Evolutionary conservation across 805 yeast species (phyloP), one percentile per base, ranked within the genome.

Genomic region (Candida piceae): DNA sequence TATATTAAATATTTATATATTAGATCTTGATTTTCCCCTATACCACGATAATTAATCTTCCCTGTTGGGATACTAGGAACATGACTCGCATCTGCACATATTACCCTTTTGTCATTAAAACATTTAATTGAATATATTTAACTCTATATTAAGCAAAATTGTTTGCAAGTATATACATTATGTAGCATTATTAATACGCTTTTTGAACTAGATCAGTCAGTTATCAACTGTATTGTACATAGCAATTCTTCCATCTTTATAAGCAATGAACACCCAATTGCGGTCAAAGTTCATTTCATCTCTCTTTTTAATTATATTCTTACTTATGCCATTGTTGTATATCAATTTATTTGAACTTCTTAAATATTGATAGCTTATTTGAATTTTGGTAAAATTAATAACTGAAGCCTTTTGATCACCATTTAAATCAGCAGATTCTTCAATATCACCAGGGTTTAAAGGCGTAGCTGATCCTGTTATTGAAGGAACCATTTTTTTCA

Each of bases 241-340:
- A 1, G 51, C 46, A 15, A 62, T 34, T 22, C 56, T 50, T 7
- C 67, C 66, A 38, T 61, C 64, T 35, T 58, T 56, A 30, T 49
- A 60, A 3, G 57, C 66, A 7, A 58, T 44, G 27, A 55, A 50
- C 22, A 58, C 37, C 62, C 60, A 57, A 16, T 47, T 40, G 9
- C 43, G 37, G 26, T 49, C 51, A 17, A 44, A 39, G 9, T 35
- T 43, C 29, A 36, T 31, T 34, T 59, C 61, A 7, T 58, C 53
- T 21, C 63, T 48, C 19, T 45, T 44, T 23, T 55, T 44, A 3
- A 61, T 49, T 5, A 63, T 49, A 42, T 57, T 58, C 34, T 63
- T 63, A 15, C 56, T 40, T 26, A 47, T 40, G 1, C 67, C 67
- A 42, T 63, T 60, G 21, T 49, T 44, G 29, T 46, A 55, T 1